Base-by-base conservation (phyloP, 2,329 filamentous ascomycete genomes). In the Bipolaris zeicola region DNA sequence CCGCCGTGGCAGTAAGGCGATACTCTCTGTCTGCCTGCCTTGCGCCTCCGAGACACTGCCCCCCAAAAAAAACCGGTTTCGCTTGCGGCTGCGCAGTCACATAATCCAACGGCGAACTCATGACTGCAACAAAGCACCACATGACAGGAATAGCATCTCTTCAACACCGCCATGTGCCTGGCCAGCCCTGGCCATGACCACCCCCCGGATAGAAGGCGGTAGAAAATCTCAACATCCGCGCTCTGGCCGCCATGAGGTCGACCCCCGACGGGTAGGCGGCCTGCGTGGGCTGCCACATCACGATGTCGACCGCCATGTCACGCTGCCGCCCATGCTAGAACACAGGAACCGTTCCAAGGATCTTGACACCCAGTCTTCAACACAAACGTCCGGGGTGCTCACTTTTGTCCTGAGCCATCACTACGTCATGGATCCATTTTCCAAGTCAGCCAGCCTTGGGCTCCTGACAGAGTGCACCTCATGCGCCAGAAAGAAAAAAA, bases 221-320 rank as follows among this genome's bases (percentile, higher is more conserved):
- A 45, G 50, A 55, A 51, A 55, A 50, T 38, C 53, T 56, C 53
- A 51, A 56, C 48, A 48, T 28, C 49, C 22, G 49, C 53, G 53
- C 53, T 56, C 53, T 56, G 53, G 51, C 53, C 53, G 49, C 53
- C 43, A 56, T 56, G 53, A 37, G 53, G 53, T 56, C 53, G 53
- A 43, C 37, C 41, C 37, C 10, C 28, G 49, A 47, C 49, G 52
- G 52, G 46, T 37, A 34, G 45, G 42, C 49, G 53, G 37, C 50
- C 38, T 57, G 45, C 43, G 50, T 57, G 54, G 54, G 44, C 43
- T 57, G 54, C 54, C 54, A 57, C 54, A 53, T 57, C 54, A 57
- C 50, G 44, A 43, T 53, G 50, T 46, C 49, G 50, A 57, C 54
- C 54, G 54, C 54, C 54, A 48, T 56, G 53, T 56, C 53, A 43